phyloP scores from a whole-genome alignment of 1,284 basidiomycete species.

The Ceratobasidium papillatum region DNA sequence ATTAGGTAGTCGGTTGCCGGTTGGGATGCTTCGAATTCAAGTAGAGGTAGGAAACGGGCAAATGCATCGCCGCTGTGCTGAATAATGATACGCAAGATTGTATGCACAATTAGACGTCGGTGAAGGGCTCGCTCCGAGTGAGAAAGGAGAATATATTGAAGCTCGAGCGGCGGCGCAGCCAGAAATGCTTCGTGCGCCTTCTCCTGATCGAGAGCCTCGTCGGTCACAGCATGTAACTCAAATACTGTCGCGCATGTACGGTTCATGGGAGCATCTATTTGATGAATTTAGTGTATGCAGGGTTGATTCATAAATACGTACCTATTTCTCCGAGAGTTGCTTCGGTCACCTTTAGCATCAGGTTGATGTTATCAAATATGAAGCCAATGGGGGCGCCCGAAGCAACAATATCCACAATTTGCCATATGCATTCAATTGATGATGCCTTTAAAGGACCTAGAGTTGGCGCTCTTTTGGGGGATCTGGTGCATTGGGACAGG shows the following conservation, averaged over 20 bases:
- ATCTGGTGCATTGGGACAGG: no score
- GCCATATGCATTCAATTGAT: not conserved
- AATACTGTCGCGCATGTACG: constrained; percentile 6
- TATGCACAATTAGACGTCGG: constrained; percentile 46
- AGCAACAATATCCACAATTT: not conserved
- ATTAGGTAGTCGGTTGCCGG: not conserved
- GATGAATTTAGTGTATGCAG: no score
- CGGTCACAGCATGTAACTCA: not conserved
- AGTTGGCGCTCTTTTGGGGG: no score
- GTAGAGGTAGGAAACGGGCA: not conserved
- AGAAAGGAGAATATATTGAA: constrained; percentile 48
- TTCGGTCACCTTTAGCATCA: not conserved
- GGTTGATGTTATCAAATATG: constrained; percentile 8
- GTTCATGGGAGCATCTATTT: not conserved
- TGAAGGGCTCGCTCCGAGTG: constrained; percentile 45
- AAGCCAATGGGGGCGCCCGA: not conserved
- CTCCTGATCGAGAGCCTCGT: not conserved
- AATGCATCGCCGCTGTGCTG: not conserved
- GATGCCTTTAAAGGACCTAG: no score
- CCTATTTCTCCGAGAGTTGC: not conserved
- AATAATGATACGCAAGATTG: constrained; percentile 47
- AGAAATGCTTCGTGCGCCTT: not conserved
- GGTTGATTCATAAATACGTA: not conserved
- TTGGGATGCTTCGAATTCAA: not conserved
- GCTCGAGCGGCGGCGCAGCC: not conserved